A percentile compares a stretch with the other conserved stretches of the same genome.
phyloP scores from a whole-genome alignment of 2,329 filamentous ascomycete species.

The Dothistroma septosporum region DNA sequence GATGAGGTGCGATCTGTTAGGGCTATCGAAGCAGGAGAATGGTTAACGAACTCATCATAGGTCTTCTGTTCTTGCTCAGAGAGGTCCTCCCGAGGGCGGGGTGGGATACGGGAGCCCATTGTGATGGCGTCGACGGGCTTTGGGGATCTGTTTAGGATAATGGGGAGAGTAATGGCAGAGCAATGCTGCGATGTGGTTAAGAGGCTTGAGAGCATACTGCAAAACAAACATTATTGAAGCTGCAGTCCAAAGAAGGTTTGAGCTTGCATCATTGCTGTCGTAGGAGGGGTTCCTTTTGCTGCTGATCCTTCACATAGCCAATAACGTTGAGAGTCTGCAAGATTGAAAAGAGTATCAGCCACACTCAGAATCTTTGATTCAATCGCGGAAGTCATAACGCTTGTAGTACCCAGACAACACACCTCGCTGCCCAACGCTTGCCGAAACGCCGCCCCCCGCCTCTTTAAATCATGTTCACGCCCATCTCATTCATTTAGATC shows the following conservation, averaged over 20 bases:
- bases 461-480: not conserved
- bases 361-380: not conserved
- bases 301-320: not conserved
- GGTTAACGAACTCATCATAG: slow-evolving; percentile 3
- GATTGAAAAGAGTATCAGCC: not conserved
- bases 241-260: not conserved
- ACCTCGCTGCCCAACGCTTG: not conserved
- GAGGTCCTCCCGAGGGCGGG: slow-evolving; percentile 10
- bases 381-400: not conserved
- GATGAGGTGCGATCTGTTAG: not conserved
- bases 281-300: not conserved
- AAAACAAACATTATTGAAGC: not conserved
- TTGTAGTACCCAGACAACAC: not conserved
- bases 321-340: not conserved
- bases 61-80: slow-evolving; percentile 6
- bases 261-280: not conserved
- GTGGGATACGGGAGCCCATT: slow-evolving; percentile 13
- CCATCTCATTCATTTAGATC: slow-evolving; percentile 30
- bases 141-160: too few relatives aligned
- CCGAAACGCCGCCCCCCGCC: not conserved
- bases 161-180: too few relatives aligned
- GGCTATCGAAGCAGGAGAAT: too few relatives aligned
- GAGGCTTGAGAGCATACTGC: not conserved
- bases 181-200: not conserved
- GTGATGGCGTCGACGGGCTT: not conserved